phyloP scores from a whole-genome alignment of 2,329 filamentous ascomycete genomes.

The Trichoderma gracile region DNA sequence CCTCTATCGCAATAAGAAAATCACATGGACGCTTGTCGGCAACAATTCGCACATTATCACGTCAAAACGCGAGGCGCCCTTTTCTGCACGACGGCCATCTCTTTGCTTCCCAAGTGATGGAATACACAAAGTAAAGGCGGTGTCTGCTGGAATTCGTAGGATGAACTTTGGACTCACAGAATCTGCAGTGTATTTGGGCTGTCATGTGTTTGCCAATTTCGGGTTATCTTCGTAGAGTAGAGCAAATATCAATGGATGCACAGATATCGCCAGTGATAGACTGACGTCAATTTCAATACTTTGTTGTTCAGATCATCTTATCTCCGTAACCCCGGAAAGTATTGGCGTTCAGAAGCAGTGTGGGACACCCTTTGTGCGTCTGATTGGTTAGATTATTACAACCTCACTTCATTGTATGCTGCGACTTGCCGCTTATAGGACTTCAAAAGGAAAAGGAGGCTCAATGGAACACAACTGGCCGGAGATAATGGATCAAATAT shows the following conservation, averaged over 20 bases:
- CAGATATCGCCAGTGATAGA: too few relatives aligned
- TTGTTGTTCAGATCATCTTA: neutral
- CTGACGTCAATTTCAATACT: conserved; percentile 7
- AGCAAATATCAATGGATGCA: neutral
- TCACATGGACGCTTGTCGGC: conserved; percentile 40
- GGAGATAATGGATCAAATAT: neutral
- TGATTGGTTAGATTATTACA: neutral
- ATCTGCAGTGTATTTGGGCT: too few relatives aligned
- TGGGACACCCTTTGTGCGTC: neutral
- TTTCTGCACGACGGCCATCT: neutral
- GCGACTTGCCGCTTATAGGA: neutral
- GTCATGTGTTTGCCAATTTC: neutral
- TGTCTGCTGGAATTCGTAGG: too few relatives aligned
- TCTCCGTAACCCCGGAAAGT: neutral
- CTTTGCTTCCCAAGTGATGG: neutral
- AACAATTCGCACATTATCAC: conserved; percentile 49
- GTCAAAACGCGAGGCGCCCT: conserved; percentile 34
- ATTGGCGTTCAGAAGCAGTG: neutral
- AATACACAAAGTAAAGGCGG: neutral
- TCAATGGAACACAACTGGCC: neutral
- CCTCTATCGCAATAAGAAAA: conserved; percentile 39
- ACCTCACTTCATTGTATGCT: neutral
- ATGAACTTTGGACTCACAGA: too few relatives aligned
- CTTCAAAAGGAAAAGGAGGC: neutral
- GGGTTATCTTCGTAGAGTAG: too few relatives aligned